Conservation (phyloP, 371 early-diverging fungal genomes). For the Actinomortierella wolfii region DNA sequence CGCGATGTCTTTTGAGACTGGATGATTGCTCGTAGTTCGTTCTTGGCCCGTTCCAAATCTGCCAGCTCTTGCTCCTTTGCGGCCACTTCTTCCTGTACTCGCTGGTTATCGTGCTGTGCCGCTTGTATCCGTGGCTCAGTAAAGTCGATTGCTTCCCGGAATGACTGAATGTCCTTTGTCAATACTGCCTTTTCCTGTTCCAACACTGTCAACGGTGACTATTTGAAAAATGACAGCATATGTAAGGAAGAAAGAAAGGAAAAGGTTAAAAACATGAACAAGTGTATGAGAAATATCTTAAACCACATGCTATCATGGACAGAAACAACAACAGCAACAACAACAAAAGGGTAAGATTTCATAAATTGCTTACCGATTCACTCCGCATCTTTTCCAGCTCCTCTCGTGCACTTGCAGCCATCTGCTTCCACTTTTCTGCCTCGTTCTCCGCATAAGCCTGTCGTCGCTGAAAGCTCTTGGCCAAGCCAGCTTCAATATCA, state of each 20-base stretch:
- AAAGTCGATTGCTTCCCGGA: slow-evolving; percentile 30
- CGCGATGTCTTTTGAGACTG: slow-evolving; percentile 30
- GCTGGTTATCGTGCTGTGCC: slow-evolving; percentile 23
- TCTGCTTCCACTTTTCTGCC: slow-evolving; percentile 12
- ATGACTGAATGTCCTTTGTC: slow-evolving; percentile 32
- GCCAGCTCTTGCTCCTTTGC: slow-evolving; percentile 14
- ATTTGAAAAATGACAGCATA: no score
- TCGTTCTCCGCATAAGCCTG: slow-evolving; percentile 30
- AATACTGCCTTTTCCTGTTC: slow-evolving; percentile 55
- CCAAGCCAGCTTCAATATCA: slow-evolving; percentile 24
- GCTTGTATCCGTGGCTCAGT: slow-evolving; percentile 29
- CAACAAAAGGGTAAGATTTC: slow-evolving; percentile 71
- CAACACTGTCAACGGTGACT: slow-evolving; percentile 63
- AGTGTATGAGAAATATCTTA: slow-evolving; percentile 9
- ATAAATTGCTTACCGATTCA: slow-evolving; percentile 73
- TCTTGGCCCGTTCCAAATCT: slow-evolving; percentile 23
- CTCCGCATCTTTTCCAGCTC: slow-evolving; percentile 18
- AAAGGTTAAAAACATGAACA: background rate
- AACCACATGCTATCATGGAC: slow-evolving; percentile 45
- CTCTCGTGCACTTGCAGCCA: slow-evolving; percentile 7
- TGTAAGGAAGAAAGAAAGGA: background rate
- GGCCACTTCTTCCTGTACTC: slow-evolving; percentile 4
- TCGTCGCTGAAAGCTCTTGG: slow-evolving; percentile 27
- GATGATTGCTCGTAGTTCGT: slow-evolving; percentile 31
- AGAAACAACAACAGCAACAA: slow-evolving; percentile 53